A percentile compares a stretch with the other conserved stretches of the same genome.
These are phyloP conservation scores for Serpula lacrymans DNA, from an alignment of 768 basidiomycete species.

Conservation along the genomic window DNA sequence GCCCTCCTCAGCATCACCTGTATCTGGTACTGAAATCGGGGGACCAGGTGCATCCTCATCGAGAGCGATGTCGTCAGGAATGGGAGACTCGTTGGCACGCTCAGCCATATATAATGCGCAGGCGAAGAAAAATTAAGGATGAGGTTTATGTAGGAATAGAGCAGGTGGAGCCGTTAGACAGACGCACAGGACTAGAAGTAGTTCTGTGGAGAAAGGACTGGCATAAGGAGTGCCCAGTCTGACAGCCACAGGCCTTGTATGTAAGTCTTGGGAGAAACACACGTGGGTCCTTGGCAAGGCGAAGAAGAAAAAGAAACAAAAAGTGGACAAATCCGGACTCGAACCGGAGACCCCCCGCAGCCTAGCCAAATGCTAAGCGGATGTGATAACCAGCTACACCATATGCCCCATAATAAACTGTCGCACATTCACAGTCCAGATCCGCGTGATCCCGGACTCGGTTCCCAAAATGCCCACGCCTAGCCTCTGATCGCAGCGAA, in stretches of 20 bases:
- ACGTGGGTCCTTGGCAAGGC: no score
- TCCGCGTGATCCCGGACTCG: background rate
- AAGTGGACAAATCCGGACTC: conserved; percentile 37
- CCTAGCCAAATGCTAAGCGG: conserved; percentile 33
- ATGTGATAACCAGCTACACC: conserved; percentile 40
- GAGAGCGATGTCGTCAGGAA: conserved; percentile 8
- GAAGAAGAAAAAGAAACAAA: conserved; percentile 12
- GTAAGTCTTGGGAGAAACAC: no score
- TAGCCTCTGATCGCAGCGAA: background rate
- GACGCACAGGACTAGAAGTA: conserved; percentile 32
- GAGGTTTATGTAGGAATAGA: background rate
- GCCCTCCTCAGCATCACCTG: conserved; percentile 74
- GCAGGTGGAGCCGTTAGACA: background rate
- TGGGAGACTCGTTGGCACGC: no score
- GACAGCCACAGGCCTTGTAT: no score
- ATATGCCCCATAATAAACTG: conserved; percentile 24
- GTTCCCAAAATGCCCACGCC: no score
- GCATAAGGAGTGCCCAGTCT: no score
- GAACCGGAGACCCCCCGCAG: conserved; percentile 40
- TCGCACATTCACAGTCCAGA: background rate
- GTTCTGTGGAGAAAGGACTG: conserved; percentile 26
- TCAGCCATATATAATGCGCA: no score
- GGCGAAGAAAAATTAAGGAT: background rate
- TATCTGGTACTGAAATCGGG: conserved; percentile 67
- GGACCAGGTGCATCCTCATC: conserved; percentile 54